Base-by-base conservation (phyloP, 768 basidiomycete species). In the Termitomyces sp. region DNA sequence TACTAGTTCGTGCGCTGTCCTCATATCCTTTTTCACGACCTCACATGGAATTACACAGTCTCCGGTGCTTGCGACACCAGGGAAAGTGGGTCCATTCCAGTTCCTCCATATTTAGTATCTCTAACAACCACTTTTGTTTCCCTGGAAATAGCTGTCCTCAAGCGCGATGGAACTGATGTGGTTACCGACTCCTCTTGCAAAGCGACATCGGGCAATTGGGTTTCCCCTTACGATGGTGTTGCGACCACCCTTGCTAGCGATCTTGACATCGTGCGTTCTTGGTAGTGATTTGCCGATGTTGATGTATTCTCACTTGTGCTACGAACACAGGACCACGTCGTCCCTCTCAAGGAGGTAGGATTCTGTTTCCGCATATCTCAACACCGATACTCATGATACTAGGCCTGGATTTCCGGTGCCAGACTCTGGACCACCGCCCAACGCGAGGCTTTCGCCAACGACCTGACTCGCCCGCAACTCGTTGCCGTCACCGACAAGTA, bases 401-500 rank as follows among this genome's bases (percentile, higher is more conserved):
- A 81, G 76, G 83, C 83, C 0, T 84, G 83, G 83, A 61, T 83
- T 0, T 82, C 81, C 8, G 83, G 83, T 22, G 83, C 83, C 14
- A 71, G 79, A 9, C 57, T 63, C 42, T 85, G 83, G 83, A 80
- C 82, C 14, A 64, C 62, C 37, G 79, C 77, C 1, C 77, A 79
- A 58, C 76, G 83, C 32, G 76, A 83, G 60, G 71, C 77, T 0
- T 81, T 78, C 55, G 82, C 83, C 10, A 85, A 84, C 62, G 83
- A 85, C 54, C 66, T 85, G 45, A 79, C 76, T 2, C 74, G 81
- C 26, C 83, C 83, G 6, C 82, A 84, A 67, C 72, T 85, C 4
- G 67, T 82, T 32, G 82, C 82, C 42, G 75, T 83, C 39, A 78
- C 80, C 5, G 72, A 72, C 56, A 64, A 69, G 75, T 74, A 48